A percentile compares a stretch with the other conserved stretches of the same genome.
Evolutionary conservation across 169 alveolate genomes (phyloP).

Genomic region (Cryptosporidium viatorum): DNA sequence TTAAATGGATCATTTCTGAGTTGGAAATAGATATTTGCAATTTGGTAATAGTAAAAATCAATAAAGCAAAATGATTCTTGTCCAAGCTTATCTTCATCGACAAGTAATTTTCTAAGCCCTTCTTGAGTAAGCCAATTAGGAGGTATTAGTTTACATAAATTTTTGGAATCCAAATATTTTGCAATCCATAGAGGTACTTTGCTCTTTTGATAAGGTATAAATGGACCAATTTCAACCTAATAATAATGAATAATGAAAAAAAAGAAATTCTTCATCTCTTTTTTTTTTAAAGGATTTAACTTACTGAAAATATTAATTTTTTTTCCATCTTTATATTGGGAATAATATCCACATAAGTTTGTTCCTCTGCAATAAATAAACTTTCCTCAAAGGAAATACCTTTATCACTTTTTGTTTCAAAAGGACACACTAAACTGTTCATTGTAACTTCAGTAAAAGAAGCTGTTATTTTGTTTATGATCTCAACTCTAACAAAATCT

Average conservation of each 20-base stretch:
- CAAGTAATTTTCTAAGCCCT: conserved; percentile 35
- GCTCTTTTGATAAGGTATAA: conserved; percentile 57
- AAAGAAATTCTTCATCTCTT: no score
- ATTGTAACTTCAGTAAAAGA: background rate
- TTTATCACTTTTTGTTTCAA: background rate
- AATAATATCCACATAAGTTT: conserved; percentile 25
- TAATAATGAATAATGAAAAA: background rate
- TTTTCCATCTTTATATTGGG: conserved; percentile 57
- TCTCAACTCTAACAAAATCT: background rate
- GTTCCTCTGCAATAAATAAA: conserved; percentile 65
- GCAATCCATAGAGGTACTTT: conserved; percentile 68
- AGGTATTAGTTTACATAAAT: conserved; percentile 47
- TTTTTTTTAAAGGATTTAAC: background rate
- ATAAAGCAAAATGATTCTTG: background rate
- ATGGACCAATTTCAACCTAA: conserved; percentile 69
- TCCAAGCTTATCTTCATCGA: conserved; percentile 56
- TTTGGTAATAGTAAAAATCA: conserved; percentile 33
- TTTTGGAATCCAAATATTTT: conserved; percentile 43
- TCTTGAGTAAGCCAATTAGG: conserved; percentile 69
- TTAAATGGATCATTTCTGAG: conserved; percentile 65
- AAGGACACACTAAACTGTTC: background rate
- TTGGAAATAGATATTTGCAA: conserved; percentile 39
- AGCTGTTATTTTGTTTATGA: no score
- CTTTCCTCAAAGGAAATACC: conserved; percentile 55
- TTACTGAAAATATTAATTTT: conserved; percentile 57